Evolutionary conservation across 768 basidiomycete species (phyloP).

Genomic region (Panus rudis): DNA sequence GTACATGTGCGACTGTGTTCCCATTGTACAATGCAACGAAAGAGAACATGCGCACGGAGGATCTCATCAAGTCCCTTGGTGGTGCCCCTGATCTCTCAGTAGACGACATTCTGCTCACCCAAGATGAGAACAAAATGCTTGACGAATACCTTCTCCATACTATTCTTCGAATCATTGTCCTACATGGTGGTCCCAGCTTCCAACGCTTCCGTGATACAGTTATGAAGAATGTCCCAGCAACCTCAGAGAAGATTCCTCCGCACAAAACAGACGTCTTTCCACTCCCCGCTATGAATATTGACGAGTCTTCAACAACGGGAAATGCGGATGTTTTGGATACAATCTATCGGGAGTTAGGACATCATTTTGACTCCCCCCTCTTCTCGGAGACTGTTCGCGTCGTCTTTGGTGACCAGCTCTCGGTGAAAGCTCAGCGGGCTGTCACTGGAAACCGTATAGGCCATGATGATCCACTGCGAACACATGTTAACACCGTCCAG

Average conservation of each 20-base stretch:
- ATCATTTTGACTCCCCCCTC: slow-evolving; percentile 6
- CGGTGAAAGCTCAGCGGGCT: slow-evolving; percentile 26
- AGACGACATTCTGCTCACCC: slow-evolving; percentile 22
- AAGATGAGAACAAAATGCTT: slow-evolving; percentile 14
- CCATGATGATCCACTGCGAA: slow-evolving; percentile 20
- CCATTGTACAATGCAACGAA: slow-evolving; percentile 19
- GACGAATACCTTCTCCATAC: slow-evolving; percentile 15
- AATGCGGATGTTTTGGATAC: slow-evolving; percentile 27
- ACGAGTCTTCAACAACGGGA: slow-evolving; percentile 28
- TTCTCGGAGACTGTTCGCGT: slow-evolving; percentile 9
- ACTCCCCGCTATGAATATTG: slow-evolving; percentile 27
- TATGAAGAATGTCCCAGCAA: slow-evolving; percentile 10
- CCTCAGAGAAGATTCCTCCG: slow-evolving; percentile 19
- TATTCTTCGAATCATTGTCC: slow-evolving; percentile 26
- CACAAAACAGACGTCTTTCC: slow-evolving; percentile 26
- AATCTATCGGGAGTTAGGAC: slow-evolving; percentile 20
- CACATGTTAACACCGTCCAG: slow-evolving; percentile 20
- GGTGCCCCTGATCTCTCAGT: slow-evolving; percentile 19
- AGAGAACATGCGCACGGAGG: slow-evolving; percentile 19
- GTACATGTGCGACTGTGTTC: slow-evolving; percentile 29
- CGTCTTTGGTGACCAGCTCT: slow-evolving; percentile 30
- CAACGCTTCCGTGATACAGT: slow-evolving; percentile 17
- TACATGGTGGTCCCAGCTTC: slow-evolving; percentile 24
- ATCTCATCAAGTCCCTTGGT: slow-evolving; percentile 17
- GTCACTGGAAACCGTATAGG: slow-evolving; percentile 25